A percentile compares a stretch with the other conserved stretches of the same genome.
Conservation (phyloP, 2,329 filamentous ascomycete species). For the Diplodia intermedia region DNA sequence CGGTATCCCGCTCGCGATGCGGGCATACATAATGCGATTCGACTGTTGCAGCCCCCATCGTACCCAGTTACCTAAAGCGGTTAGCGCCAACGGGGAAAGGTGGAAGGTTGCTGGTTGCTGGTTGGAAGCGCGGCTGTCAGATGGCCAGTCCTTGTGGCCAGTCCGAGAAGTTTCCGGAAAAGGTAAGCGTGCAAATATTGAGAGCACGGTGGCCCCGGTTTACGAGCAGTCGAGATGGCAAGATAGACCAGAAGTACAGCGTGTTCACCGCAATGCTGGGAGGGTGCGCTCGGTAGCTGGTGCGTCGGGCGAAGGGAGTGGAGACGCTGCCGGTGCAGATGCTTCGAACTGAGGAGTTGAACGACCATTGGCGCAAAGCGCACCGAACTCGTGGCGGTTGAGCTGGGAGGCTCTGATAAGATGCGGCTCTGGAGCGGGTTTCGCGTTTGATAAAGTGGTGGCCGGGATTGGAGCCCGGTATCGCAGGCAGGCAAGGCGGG, state of each 20-base stretch:
- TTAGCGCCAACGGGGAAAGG: neutral
- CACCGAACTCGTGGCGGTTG: neutral
- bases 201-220: neutral
- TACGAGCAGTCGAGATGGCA: neutral
- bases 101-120: neutral
- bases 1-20: no score
- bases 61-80: conserved; percentile 7
- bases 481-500: conserved; percentile 1
- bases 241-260: neutral
- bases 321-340: neutral
- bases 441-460: conserved; percentile 7
- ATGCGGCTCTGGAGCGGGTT: conserved; percentile 7
- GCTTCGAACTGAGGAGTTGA: neutral
- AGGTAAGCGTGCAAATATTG: neutral
- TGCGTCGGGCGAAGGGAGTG: conserved; percentile 2
- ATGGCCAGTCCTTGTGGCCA: neutral
- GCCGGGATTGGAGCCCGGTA: conserved; percentile 1
- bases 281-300: neutral
- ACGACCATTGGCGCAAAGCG: neutral
- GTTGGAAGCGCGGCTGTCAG: neutral
- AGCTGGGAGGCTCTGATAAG: neutral
- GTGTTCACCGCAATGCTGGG: conserved; percentile 6
- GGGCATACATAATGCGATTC: no score
- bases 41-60: neutral
- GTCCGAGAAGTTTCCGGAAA: neutral